These are phyloP conservation scores for Mycena sanguinolenta DNA, from an alignment of 768 basidiomycete genomes.

Conservation along the genomic window DNA sequence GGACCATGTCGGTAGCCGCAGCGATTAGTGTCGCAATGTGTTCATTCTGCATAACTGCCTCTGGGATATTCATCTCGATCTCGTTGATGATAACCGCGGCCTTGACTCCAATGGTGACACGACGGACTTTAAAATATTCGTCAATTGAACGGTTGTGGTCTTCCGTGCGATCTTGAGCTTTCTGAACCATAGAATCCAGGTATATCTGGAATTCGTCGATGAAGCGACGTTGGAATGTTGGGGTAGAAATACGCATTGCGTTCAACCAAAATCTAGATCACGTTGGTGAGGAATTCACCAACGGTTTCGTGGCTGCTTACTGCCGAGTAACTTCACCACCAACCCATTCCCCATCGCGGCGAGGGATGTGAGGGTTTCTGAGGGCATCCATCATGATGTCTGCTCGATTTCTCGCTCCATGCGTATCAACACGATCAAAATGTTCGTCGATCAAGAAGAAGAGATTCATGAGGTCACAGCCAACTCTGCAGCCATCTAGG, in stretches of 20 bases:
- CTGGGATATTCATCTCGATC: conserved; percentile 4
- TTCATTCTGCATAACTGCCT: conserved; percentile 11
- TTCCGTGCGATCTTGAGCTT: conserved; percentile 45
- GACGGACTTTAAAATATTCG: conserved; percentile 48
- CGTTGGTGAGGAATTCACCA: not conserved
- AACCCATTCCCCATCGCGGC: conserved; percentile 42
- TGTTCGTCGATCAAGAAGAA: conserved; percentile 49
- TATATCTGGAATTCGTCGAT: conserved; percentile 46
- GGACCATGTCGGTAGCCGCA: not conserved
- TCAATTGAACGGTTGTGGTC: conserved; percentile 41
- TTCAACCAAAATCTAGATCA: conserved; percentile 41
- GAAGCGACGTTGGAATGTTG: conserved; percentile 43
- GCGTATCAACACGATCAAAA: conserved; percentile 41
- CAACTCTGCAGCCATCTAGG: conserved; percentile 34
- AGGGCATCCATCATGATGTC: conserved; percentile 47
- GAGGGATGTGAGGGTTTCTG: conserved; percentile 43
- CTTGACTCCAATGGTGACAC: conserved; percentile 46
- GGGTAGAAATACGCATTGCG: conserved; percentile 35
- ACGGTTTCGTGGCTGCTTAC: no score
- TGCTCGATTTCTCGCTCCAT: conserved; percentile 37
- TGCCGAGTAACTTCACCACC: conserved; percentile 27
- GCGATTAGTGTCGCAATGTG: conserved; percentile 4
- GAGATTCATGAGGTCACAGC: conserved; percentile 48
- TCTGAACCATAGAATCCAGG: conserved; percentile 45
- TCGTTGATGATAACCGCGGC: conserved; percentile 40